Evolutionary conservation across 2,329 filamentous ascomycete genomes (phyloP).

Genomic region (Colletotrichum plurivorum): DNA sequence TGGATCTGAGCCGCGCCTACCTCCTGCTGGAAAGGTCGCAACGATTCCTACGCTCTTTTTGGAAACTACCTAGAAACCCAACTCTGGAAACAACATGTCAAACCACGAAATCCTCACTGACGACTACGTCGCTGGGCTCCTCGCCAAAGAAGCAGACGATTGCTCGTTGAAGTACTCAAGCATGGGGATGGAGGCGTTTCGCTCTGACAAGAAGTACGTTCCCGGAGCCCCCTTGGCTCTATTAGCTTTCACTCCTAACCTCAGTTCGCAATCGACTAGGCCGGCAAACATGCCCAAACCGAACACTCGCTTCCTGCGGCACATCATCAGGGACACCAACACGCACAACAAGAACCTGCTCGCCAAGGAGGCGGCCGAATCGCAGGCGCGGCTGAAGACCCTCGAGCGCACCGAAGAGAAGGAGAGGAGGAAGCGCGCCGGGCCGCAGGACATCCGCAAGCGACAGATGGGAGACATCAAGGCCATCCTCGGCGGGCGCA

Average conservation of each 20-base stretch:
- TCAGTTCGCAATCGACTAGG: conserved; percentile 54
- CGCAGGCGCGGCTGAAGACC: conserved; percentile 76
- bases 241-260: conserved; percentile 17
- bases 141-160: conserved; percentile 84
- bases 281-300: conserved; percentile 82
- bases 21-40: conserved; percentile 4
- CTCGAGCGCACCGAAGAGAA: conserved; percentile 66
- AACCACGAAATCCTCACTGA: conserved; percentile 74
- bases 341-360: conserved; percentile 89
- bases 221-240: background rate
- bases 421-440: conserved; percentile 61
- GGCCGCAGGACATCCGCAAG: conserved; percentile 65
- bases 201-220: conserved; percentile 62
- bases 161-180: conserved; percentile 81
- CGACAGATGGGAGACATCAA: conserved; percentile 74
- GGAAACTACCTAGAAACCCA: background rate
- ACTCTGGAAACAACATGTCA: conserved; percentile 48
- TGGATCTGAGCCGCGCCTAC: background rate
- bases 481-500: conserved; percentile 65
- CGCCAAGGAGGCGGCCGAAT: conserved; percentile 87
- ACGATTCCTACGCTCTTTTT: background rate
- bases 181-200: conserved; percentile 79
- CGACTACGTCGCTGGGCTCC: conserved; percentile 84
- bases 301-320: conserved; percentile 89
- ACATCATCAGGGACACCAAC: conserved; percentile 90